A percentile compares a stretch with the other conserved stretches of the same genome.
These are phyloP conservation scores for Heritiera littoralis DNA, from an alignment of 345 rosid genomes.

Conservation along the genomic window DNA sequence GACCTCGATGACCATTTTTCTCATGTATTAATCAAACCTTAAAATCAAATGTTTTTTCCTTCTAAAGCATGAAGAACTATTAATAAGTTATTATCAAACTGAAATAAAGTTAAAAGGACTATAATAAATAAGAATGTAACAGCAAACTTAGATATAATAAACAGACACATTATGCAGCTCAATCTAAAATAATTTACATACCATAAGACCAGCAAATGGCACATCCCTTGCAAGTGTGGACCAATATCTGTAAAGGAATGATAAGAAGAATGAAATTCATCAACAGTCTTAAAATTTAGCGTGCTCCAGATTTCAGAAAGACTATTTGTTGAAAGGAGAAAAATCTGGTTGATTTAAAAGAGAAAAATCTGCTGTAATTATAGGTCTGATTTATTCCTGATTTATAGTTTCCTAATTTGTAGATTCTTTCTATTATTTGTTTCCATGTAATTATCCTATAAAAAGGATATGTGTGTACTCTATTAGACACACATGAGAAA, in stretches of 20 bases:
- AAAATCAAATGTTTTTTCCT: neutral
- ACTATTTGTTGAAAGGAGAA: too few species aligned
- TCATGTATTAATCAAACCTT: neutral
- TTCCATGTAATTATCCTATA: too few species aligned
- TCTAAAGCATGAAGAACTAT: neutral
- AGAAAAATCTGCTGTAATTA: too few species aligned
- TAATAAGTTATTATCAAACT: neutral
- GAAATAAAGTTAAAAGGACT: neutral
- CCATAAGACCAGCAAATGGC: conserved; percentile 97
- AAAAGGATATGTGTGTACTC: too few species aligned
- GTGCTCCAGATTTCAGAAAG: neutral
- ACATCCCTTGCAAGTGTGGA: conserved; percentile 96
- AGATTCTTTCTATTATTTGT: too few species aligned
- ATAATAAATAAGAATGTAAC: neutral
- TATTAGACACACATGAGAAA: too few species aligned
- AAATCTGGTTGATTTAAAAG: too few species aligned
- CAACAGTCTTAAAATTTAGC: neutral
- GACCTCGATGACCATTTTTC: neutral
- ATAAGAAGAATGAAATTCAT: conserved; percentile 14
- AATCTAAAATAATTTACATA: conserved; percentile 33
- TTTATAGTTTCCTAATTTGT: too few species aligned
- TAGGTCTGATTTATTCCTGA: too few species aligned
- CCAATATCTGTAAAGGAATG: conserved; percentile 60
- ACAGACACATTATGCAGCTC: neutral
- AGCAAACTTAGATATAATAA: neutral